Percentiles rank a stretch among this genome's conserved stretches.
These are phyloP conservation scores for Diplodia mutila DNA, from an alignment of 2,329 filamentous ascomycete species.

Conservation along the genomic window DNA sequence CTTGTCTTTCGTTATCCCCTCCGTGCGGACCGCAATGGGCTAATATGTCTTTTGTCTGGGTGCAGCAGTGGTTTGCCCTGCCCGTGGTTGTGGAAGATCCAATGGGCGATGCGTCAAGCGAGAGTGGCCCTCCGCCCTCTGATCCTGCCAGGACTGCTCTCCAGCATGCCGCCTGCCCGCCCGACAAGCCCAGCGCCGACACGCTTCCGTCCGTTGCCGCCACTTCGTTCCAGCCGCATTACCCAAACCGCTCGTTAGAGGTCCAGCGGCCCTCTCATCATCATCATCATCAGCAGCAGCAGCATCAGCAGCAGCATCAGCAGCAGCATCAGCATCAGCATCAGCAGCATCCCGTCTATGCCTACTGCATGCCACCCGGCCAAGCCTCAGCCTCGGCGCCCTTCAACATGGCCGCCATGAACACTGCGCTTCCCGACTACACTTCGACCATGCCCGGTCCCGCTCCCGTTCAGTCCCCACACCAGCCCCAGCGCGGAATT, in stretches of 20 bases:
- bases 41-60: constrained; percentile 49
- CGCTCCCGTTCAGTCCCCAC: constrained; percentile 21
- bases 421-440: constrained; percentile 43
- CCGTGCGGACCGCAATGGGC: constrained; percentile 23
- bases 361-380: constrained; percentile 30
- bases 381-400: constrained; percentile 36
- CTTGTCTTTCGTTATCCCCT: not conserved
- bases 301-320: no score
- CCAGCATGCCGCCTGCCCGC: constrained; percentile 23
- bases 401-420: constrained; percentile 44
- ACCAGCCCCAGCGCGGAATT: constrained; percentile 36
- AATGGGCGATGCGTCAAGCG: constrained; percentile 46
- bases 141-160: constrained; percentile 37
- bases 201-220: constrained; percentile 29
- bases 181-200: constrained; percentile 21
- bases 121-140: constrained; percentile 37
- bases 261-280: constrained; percentile 32
- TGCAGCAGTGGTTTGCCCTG: constrained; percentile 49
- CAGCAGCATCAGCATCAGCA: not conserved
- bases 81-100: constrained; percentile 44
- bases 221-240: constrained; percentile 21
- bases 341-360: constrained; percentile 31
- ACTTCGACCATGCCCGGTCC: constrained; percentile 30
- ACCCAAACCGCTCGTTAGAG: constrained; percentile 35
- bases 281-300: no score